A percentile compares a stretch with the other conserved stretches of the same genome.
phyloP scores from a whole-genome alignment of 768 basidiomycete genomes.

The Lactarius deliciosus region DNA sequence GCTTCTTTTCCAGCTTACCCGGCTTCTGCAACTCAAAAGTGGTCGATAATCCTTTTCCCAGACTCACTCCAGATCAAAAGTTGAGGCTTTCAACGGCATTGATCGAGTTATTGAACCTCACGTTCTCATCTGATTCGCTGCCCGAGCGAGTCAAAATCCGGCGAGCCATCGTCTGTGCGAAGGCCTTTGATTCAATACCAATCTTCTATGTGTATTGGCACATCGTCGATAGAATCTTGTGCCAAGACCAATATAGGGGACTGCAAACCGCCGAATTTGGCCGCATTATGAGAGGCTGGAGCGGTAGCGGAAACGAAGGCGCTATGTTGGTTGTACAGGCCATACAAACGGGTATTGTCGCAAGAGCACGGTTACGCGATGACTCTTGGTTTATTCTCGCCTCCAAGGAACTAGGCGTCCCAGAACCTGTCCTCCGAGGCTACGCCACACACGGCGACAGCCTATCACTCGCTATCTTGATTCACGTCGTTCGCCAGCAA shows the following conservation, averaged over 20 bases:
- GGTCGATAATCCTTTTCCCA: background rate
- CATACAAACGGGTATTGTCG: background rate
- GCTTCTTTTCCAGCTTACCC: background rate
- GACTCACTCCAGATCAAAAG: background rate
- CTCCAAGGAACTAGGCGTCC: background rate
- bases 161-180: background rate
- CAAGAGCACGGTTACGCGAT: background rate
- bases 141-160: background rate
- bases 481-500: background rate
- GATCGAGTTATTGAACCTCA: background rate
- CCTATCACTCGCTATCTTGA: background rate
- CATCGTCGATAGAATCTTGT: background rate
- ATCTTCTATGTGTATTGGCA: background rate
- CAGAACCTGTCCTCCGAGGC: background rate
- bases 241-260: background rate
- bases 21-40: background rate
- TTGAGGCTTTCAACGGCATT: background rate
- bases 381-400: background rate
- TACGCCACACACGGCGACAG: background rate
- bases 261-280: background rate
- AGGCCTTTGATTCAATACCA: background rate
- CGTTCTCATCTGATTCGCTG: background rate
- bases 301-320: background rate
- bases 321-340: background rate
- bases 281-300: background rate